A percentile compares a stretch with the other conserved stretches of the same genome.
phyloP scores from a whole-genome alignment of 495 filamentous ascomycete species.

The Hypoxylon fragiforme region DNA sequence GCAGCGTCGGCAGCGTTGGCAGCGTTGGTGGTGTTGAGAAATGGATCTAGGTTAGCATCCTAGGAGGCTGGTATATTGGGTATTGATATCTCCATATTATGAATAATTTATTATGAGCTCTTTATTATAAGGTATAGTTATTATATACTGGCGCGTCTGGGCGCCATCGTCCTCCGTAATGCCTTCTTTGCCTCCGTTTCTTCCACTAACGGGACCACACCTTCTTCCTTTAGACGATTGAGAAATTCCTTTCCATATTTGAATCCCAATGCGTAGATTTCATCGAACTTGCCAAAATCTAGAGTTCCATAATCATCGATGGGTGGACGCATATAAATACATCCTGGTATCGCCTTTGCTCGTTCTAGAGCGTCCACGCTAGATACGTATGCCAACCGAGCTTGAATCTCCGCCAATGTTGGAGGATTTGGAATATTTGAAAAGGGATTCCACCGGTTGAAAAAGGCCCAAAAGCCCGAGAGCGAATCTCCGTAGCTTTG shows the following conservation, averaged over 20 bases:
- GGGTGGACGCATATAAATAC: conserved; percentile 92
- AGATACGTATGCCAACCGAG: conserved; percentile 88
- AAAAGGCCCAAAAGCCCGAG: conserved; percentile 90
- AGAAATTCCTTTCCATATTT: conserved; percentile 80
- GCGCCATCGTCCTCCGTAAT: conserved; percentile 89
- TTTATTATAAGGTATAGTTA: neutral
- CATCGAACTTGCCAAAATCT: conserved; percentile 96
- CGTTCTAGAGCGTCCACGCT: conserved; percentile 91
- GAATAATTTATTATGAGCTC: neutral
- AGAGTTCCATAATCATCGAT: conserved; percentile 92
- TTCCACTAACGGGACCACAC: conserved; percentile 65
- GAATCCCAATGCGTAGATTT: conserved; percentile 91
- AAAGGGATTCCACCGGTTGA: conserved; percentile 97
- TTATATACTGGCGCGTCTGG: conserved; percentile 86
- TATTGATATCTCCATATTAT: no score
- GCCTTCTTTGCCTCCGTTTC: conserved; percentile 89
- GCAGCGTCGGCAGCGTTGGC: no score
- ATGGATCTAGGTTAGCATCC: no score
- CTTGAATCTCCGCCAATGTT: conserved; percentile 94
- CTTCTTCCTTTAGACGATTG: conserved; percentile 71
- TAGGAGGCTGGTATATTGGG: no score
- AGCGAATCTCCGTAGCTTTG: conserved; percentile 91
- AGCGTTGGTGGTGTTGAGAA: no score
- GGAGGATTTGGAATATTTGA: conserved; percentile 85
- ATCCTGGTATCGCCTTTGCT: conserved; percentile 84